These are phyloP conservation scores for Mycena albidolilacea DNA, from an alignment of 768 basidiomycete genomes.

Conservation along the genomic window DNA sequence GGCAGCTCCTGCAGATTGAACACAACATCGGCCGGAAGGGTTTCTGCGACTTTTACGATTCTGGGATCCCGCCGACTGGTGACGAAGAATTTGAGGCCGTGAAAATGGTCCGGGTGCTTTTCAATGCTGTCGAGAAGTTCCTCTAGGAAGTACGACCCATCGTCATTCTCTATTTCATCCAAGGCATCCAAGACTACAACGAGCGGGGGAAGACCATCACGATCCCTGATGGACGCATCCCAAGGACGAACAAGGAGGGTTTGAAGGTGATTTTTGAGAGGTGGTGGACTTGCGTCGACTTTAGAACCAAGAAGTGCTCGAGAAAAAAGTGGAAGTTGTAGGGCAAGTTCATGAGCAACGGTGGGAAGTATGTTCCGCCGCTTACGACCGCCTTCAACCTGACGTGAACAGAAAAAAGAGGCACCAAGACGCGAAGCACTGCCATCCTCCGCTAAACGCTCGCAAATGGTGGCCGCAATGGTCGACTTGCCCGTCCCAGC, in stretches of 20 bases:
- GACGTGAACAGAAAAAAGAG: constrained; percentile 38
- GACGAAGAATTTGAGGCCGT: too few species aligned
- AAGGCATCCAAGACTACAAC: constrained; percentile 12
- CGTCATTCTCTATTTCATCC: constrained; percentile 9
- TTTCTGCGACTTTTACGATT: too few species aligned
- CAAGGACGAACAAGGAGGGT: background rate
- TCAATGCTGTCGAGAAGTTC: background rate
- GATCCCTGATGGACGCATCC: background rate
- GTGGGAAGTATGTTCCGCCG: constrained; percentile 14
- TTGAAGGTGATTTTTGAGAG: background rate
- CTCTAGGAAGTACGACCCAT: background rate
- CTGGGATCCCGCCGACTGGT: too few species aligned
- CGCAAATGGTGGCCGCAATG: constrained; percentile 41
- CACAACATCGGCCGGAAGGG: too few species aligned
- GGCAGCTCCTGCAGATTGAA: too few species aligned
- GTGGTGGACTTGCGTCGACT: constrained; percentile 7
- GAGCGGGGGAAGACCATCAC: constrained; percentile 8
- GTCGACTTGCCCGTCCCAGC: constrained; percentile 46
- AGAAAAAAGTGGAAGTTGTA: background rate
- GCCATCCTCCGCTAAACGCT: constrained; percentile 49
- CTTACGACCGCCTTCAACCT: background rate
- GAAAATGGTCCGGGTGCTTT: background rate
- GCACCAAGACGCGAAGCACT: constrained; percentile 59
- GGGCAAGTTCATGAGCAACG: constrained; percentile 7
- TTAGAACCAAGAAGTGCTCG: background rate